phyloP scores from a whole-genome alignment of 805 yeast genomes.

The Candida corydali region DNA sequence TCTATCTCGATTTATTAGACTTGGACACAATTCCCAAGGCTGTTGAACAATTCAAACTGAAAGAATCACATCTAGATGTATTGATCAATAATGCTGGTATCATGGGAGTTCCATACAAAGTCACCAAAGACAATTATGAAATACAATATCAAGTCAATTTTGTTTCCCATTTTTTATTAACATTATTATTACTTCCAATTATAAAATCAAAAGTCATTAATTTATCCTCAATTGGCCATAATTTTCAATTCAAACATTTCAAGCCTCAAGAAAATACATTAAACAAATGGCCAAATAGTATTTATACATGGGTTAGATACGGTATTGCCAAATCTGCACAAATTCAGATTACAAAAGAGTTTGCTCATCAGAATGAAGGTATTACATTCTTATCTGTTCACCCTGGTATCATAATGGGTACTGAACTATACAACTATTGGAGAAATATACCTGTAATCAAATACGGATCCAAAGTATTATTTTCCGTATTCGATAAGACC shows the following conservation, averaged over 20 bases:
- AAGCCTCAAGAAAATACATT: slow-evolving; percentile 19
- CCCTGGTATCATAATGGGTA: slow-evolving; percentile 34
- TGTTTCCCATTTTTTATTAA: slow-evolving; percentile 31
- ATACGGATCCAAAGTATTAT: slow-evolving; percentile 12
- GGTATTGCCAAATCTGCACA: slow-evolving; percentile 30
- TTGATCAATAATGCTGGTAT: slow-evolving; percentile 40
- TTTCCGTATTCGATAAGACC: slow-evolving; percentile 12
- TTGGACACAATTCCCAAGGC: slow-evolving; percentile 23
- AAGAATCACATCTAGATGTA: slow-evolving; percentile 26
- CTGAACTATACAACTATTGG: slow-evolving; percentile 30
- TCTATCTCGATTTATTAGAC: slow-evolving; percentile 54
- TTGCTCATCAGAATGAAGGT: slow-evolving; percentile 25
- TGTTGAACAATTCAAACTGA: slow-evolving; percentile 18
- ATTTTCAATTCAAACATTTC: slow-evolving; percentile 18
- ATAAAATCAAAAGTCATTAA: slow-evolving; percentile 30
- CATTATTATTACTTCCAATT: slow-evolving; percentile 24
- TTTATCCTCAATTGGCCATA: slow-evolving; percentile 33
- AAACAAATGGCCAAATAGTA: slow-evolving; percentile 20
- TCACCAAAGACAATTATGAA: slow-evolving; percentile 35
- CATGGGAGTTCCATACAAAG: slow-evolving; percentile 35
- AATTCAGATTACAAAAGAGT: slow-evolving; percentile 26
- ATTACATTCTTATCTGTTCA: slow-evolving; percentile 34
- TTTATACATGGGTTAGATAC: slow-evolving; percentile 31
- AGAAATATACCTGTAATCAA: slow-evolving; percentile 22
- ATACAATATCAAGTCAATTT: slow-evolving; percentile 39